Percentiles rank a stretch among this genome's conserved stretches.
Evolutionary conservation across 495 filamentous ascomycete genomes (phyloP).

Genomic region (Aspergillus nidulans): DNA sequence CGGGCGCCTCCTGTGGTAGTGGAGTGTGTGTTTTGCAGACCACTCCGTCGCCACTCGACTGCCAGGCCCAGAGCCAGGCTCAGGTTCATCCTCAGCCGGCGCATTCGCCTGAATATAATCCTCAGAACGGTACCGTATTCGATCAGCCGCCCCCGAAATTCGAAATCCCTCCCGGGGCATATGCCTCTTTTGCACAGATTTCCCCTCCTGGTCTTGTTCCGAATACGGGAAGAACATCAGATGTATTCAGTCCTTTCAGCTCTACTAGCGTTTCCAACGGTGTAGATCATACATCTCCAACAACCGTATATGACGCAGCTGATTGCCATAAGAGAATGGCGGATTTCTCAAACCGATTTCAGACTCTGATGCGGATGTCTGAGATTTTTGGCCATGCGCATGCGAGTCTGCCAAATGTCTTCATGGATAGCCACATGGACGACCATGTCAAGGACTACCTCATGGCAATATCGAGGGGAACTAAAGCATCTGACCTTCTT

Average conservation of each 20-base stretch:
- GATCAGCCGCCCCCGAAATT: conserved; percentile 12
- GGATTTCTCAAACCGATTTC: conserved; percentile 8
- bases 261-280: not conserved
- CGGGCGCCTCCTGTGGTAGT: not conserved
- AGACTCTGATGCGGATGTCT: conserved; percentile 8
- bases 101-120: not conserved
- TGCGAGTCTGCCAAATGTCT: conserved; percentile 14
- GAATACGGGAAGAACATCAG: not conserved
- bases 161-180: conserved; percentile 1
- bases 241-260: not conserved
- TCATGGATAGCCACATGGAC: conserved; percentile 13
- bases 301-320: not conserved
- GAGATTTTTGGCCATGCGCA: conserved; percentile 9
- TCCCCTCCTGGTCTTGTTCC: not conserved
- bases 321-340: not conserved
- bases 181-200: not conserved
- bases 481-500: conserved; percentile 16
- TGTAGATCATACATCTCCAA: not conserved
- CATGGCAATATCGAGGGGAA: conserved; percentile 12
- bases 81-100: conserved; percentile 2
- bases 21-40: not conserved
- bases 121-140: conserved; percentile 8
- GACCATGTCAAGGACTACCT: conserved; percentile 17
- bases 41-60: not conserved
- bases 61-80: not conserved